Percentiles rank a stretch among this genome's conserved stretches.
These are phyloP conservation scores for Talaromyces liani DNA, from an alignment of 495 filamentous ascomycete genomes.

Conservation along the genomic window DNA sequence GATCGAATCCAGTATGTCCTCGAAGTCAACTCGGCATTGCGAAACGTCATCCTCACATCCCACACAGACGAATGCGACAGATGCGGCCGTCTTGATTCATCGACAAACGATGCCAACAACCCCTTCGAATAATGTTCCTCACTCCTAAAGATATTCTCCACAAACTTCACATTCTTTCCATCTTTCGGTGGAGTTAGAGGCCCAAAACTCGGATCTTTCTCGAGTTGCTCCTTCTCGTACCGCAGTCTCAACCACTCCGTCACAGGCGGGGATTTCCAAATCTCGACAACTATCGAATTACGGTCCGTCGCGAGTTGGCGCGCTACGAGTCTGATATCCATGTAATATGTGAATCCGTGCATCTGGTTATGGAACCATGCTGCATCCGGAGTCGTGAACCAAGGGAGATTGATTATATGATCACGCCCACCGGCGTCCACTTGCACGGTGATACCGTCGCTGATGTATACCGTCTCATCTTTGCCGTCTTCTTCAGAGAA, in stretches of 20 bases:
- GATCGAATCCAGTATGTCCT: conserved; percentile 1
- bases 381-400: neutral
- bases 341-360: conserved; percentile 2
- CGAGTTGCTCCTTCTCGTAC: neutral
- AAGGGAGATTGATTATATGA: conserved; percentile 6
- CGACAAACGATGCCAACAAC: neutral
- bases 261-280: conserved; percentile 5
- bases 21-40: neutral
- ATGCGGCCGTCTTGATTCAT: neutral
- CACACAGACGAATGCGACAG: neutral
- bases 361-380: conserved; percentile 1
- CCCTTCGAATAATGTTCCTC: neutral
- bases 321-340: neutral
- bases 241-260: neutral
- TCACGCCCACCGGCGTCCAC: neutral
- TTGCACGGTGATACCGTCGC: neutral
- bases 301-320: neutral
- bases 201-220: neutral
- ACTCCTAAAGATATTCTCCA: neutral
- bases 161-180: neutral
- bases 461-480: conserved; percentile 1
- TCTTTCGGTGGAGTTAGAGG: neutral
- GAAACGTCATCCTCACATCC: neutral
- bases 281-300: neutral
- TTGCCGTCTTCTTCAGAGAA: neutral